A percentile compares a stretch with the other conserved stretches of the same genome.
These are phyloP conservation scores for Artemisia argyi DNA, from an alignment of 129 eudicot genomes.

Conservation along the genomic window DNA sequence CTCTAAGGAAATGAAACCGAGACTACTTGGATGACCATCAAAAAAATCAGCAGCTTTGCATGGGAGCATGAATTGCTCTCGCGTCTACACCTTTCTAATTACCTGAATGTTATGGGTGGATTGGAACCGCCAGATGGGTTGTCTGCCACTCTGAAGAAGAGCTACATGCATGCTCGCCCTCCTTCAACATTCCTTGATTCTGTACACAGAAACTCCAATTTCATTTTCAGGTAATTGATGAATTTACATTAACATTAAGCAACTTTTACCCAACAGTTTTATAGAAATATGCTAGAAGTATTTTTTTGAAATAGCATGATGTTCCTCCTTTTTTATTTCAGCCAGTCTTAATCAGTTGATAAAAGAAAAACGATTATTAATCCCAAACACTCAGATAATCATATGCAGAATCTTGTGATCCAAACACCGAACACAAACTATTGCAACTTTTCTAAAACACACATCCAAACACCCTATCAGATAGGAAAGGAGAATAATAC, in stretches of 20 bases:
- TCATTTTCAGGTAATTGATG: constrained; percentile 10
- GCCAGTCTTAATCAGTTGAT: background rate
- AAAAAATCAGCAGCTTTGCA: constrained; percentile 20
- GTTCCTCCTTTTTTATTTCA: background rate
- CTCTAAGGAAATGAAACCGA: background rate
- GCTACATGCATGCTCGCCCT: constrained; percentile 93
- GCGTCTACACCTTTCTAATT: constrained; percentile 70
- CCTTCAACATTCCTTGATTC: constrained; percentile 96
- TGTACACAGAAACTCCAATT: constrained; percentile 24
- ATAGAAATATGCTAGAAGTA: background rate
- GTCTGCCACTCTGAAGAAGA: constrained; percentile 91
- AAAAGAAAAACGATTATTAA: too few relatives aligned
- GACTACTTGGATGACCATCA: constrained; percentile 22
- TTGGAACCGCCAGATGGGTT: constrained; percentile 92
- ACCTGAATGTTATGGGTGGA: constrained; percentile 97
- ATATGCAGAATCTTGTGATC: too few relatives aligned
- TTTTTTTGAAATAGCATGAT: too few relatives aligned
- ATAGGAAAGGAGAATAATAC: background rate
- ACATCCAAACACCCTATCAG: background rate
- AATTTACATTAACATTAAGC: background rate
- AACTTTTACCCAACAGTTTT: background rate
- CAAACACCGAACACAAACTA: too few relatives aligned
- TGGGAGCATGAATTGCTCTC: constrained; percentile 3
- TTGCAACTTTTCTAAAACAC: background rate
- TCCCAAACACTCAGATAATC: too few relatives aligned